phyloP scores from a whole-genome alignment of 1,284 basidiomycete genomes.

The Macrocystidia cucumis region DNA sequence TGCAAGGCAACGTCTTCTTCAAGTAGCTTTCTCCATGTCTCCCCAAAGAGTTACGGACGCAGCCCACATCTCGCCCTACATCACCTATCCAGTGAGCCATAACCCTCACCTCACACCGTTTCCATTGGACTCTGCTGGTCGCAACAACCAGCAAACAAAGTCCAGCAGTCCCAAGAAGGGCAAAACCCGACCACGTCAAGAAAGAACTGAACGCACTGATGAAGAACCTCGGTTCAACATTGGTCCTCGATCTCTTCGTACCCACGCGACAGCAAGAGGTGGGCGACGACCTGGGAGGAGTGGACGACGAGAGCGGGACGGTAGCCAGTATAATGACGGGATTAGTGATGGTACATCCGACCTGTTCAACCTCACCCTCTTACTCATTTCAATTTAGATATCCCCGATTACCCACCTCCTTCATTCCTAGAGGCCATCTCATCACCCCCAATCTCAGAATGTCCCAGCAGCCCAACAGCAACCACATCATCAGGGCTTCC shows the following conservation, averaged over 20 bases:
- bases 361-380: conserved; percentile 2
- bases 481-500: conserved; percentile 1
- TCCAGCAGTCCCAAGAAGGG: conserved; percentile 28
- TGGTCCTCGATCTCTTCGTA: conserved; percentile 21
- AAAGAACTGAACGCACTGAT: conserved; percentile 19
- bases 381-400: conserved; percentile 15
- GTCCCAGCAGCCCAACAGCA: conserved; percentile 22
- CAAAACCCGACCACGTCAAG: conserved; percentile 21
- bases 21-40: conserved; percentile 29
- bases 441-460: conserved; percentile 20
- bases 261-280: conserved; percentile 12
- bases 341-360: conserved; percentile 14
- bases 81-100: conserved; percentile 45
- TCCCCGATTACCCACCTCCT: conserved; percentile 53
- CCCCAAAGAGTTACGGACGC: conserved; percentile 37
- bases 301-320: conserved; percentile 15
- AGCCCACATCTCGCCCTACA: conserved; percentile 48
- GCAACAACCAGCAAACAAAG: conserved; percentile 46
- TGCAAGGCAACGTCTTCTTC: conserved; percentile 18
- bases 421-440: conserved; percentile 50
- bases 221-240: conserved; percentile 29
- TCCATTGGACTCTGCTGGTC: conserved; percentile 44
- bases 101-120: conserved; percentile 39
- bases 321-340: conserved; percentile 18
- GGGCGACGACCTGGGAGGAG: conserved; percentile 11